Conservation (phyloP, 306 rosid genomes). For the Biancaea sappan region DNA sequence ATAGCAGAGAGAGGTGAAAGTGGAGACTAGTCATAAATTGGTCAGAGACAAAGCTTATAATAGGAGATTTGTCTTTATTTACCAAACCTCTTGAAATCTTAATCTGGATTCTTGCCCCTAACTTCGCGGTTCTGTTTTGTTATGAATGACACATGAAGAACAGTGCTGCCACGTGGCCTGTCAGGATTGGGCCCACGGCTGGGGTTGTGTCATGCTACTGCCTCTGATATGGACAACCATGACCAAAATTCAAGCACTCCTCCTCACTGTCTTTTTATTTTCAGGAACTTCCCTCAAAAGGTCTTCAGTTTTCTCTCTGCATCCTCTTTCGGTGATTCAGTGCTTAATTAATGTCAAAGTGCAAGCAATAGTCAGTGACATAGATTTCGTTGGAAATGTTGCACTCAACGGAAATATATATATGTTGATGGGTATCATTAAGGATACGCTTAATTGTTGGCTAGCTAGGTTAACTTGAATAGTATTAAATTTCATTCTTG, state of each 20-base stretch:
- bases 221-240: too few relatives aligned
- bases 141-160: not conserved
- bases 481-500: too few relatives aligned
- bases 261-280: constrained; percentile 17
- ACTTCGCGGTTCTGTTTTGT: constrained; percentile 33
- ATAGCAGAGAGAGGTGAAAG: not conserved
- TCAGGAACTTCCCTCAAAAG: not conserved
- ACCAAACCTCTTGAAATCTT: constrained; percentile 40
- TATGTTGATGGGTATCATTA: too few relatives aligned
- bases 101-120: constrained; percentile 39
- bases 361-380: not conserved
- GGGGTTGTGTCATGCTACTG: not conserved
- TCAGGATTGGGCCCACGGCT: not conserved
- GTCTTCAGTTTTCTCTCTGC: not conserved
- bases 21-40: constrained; percentile 1
- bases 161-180: not conserved
- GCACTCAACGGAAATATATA: not conserved
- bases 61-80: constrained; percentile 45
- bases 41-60: constrained; percentile 39
- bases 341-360: constrained; percentile 13
- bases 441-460: too few relatives aligned
- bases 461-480: too few relatives aligned
- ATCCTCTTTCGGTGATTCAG: constrained; percentile 25
- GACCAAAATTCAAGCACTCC: not conserved
- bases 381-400: not conserved